Evolutionary conservation across 805 yeast species (phyloP).

Genomic region (Hanseniaspora valbyensis): DNA sequence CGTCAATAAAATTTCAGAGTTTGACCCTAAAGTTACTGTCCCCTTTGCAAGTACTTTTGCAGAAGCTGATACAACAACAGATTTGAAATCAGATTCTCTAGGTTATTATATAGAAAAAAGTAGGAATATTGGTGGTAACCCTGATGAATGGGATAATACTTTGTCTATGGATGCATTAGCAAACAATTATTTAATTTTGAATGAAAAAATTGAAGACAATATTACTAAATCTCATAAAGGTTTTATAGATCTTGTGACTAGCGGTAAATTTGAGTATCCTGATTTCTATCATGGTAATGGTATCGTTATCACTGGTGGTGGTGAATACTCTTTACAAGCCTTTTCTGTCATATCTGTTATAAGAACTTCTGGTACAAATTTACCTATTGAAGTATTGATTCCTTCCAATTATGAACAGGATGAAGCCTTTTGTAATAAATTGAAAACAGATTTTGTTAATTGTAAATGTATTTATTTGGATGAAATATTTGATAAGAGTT

Average conservation of each 20-base stretch:
- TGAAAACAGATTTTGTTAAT: constrained; percentile 33
- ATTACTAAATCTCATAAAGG: background rate
- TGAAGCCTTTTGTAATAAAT: constrained; percentile 53
- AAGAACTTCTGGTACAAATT: constrained; percentile 44
- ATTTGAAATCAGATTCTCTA: background rate
- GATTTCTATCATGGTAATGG: constrained; percentile 28
- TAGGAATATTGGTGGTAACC: background rate
- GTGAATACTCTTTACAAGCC: constrained; percentile 62
- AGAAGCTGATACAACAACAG: background rate
- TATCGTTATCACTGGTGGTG: constrained; percentile 69
- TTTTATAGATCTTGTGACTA: background rate
- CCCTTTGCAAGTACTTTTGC: constrained; percentile 5
- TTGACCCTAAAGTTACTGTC: background rate
- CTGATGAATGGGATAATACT: background rate
- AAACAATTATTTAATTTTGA: constrained; percentile 2
- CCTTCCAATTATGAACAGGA: constrained; percentile 58
- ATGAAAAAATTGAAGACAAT: background rate
- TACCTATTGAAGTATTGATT: constrained; percentile 69
- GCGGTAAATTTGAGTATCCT: background rate
- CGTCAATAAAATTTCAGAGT: background rate
- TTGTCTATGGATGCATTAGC: background rate
- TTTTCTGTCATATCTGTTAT: constrained; percentile 52
- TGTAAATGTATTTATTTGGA: constrained; percentile 59
- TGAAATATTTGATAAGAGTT: constrained; percentile 41
- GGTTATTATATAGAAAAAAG: constrained; percentile 10